A percentile compares a stretch with the other conserved stretches of the same genome.
These are phyloP conservation scores for Dryas octopetala DNA, from an alignment of 306 rosid species.

Conservation along the genomic window DNA sequence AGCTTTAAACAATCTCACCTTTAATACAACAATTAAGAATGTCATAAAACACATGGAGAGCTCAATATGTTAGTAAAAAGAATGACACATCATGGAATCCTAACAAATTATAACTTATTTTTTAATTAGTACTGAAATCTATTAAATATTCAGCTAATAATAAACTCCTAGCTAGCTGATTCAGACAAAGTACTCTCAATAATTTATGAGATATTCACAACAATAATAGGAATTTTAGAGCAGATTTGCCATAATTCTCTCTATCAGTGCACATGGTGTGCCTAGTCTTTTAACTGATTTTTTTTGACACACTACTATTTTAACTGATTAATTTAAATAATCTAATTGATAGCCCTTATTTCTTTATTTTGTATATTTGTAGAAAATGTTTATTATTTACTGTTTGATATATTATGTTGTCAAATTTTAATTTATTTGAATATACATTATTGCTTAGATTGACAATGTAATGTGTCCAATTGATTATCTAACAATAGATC, in stretches of 20 bases:
- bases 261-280: slow-evolving; percentile 21
- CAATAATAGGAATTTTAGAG: neutral
- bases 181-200: neutral
- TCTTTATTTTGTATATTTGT: too few species aligned
- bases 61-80: neutral
- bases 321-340: too few species aligned
- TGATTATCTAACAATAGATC: too few species aligned
- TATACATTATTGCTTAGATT: too few species aligned
- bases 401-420: too few species aligned
- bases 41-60: slow-evolving; percentile 1
- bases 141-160: neutral
- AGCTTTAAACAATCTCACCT: neutral
- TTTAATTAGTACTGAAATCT: neutral
- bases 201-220: neutral
- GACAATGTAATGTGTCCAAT: too few species aligned
- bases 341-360: too few species aligned
- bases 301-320: too few species aligned
- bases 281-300: neutral
- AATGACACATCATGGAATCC: neutral
- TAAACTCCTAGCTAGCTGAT: neutral
- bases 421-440: too few species aligned
- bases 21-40: neutral
- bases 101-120: neutral
- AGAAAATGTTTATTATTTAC: too few species aligned
- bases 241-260: slow-evolving; percentile 4